Percentiles rank a stretch among this genome's conserved stretches.
phyloP scores from a whole-genome alignment of 805 yeast species.

The Priceomyces melissophilus region DNA sequence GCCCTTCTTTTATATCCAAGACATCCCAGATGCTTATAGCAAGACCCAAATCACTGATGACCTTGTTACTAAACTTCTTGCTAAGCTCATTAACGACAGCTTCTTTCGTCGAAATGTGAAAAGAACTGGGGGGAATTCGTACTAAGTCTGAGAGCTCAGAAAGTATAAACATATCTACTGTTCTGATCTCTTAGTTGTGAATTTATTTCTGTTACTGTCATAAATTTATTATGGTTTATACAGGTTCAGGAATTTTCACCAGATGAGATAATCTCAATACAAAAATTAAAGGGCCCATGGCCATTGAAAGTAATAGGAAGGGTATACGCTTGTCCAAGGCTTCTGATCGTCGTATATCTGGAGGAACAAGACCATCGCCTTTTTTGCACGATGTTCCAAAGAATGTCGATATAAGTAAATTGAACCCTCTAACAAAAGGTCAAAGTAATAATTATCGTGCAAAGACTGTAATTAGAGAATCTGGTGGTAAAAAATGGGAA shows the following conservation, averaged over 20 bases:
- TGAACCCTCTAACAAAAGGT: conserved; percentile 10
- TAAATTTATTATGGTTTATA: too few species aligned
- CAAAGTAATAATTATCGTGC: background rate
- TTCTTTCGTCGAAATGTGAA: conserved; percentile 65
- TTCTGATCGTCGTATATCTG: conserved; percentile 55
- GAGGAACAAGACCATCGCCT: conserved; percentile 47
- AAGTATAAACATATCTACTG: conserved; percentile 68
- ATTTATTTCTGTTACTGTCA: too few species aligned
- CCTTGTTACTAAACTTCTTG: conserved; percentile 79
- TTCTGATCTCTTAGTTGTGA: too few species aligned
- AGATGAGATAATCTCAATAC: too few species aligned
- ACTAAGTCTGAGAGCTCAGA: conserved; percentile 79
- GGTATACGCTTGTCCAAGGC: conserved; percentile 30
- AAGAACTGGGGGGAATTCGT: conserved; percentile 82
- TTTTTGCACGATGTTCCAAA: conserved; percentile 29
- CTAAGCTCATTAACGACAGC: conserved; percentile 80
- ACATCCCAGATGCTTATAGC: conserved; percentile 85
- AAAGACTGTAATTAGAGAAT: conserved; percentile 40
- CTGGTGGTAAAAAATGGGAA: conserved; percentile 48
- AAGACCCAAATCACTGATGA: conserved; percentile 79
- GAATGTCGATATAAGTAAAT: conserved; percentile 16
- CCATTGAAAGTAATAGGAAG: too few species aligned
- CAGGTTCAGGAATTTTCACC: too few species aligned
- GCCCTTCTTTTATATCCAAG: conserved; percentile 78
- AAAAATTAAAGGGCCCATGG: too few species aligned